These are phyloP conservation scores for Trichosporon ovoides DNA, from an alignment of 1,284 basidiomycete species.

Conservation along the genomic window DNA sequence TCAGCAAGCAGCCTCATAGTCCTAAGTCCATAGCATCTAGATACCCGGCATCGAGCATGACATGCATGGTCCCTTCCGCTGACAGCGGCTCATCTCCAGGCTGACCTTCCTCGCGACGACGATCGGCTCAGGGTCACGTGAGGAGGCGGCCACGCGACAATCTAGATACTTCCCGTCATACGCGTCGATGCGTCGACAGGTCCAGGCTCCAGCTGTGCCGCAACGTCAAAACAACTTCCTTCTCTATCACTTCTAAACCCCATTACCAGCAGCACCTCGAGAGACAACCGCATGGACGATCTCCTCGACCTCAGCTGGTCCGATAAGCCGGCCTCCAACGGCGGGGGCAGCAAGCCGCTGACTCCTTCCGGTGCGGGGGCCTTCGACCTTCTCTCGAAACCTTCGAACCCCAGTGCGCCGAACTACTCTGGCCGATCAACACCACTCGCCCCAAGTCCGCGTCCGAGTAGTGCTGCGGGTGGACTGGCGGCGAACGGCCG, in stretches of 20 bases:
- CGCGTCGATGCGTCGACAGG: neutral
- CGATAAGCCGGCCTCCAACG: slow-evolving; percentile 9
- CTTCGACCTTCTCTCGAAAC: slow-evolving; percentile 20
- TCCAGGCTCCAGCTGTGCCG: neutral
- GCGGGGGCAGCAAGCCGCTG: neutral
- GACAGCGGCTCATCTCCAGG: too few species aligned
- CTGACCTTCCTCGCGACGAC: too few species aligned
- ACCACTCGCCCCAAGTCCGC: slow-evolving; percentile 8
- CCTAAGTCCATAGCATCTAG: neutral
- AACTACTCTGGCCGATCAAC: slow-evolving; percentile 23
- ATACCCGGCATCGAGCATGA: slow-evolving; percentile 6
- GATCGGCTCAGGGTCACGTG: too few species aligned
- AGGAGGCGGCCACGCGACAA: neutral
- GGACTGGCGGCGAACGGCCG: neutral
- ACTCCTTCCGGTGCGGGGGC: neutral
- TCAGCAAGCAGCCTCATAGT: neutral
- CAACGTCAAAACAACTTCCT: neutral
- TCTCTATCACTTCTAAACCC: neutral
- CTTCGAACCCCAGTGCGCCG: slow-evolving; percentile 9
- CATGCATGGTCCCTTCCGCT: neutral
- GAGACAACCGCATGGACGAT: slow-evolving; percentile 48
- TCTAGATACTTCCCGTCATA: neutral
- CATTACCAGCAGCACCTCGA: neutral
- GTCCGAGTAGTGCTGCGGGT: slow-evolving; percentile 14
- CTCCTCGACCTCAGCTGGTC: slow-evolving; percentile 52